A percentile compares a stretch with the other conserved stretches of the same genome.
These are phyloP conservation scores for Starmerella geochares DNA, from an alignment of 805 yeast genomes.

Conservation along the genomic window DNA sequence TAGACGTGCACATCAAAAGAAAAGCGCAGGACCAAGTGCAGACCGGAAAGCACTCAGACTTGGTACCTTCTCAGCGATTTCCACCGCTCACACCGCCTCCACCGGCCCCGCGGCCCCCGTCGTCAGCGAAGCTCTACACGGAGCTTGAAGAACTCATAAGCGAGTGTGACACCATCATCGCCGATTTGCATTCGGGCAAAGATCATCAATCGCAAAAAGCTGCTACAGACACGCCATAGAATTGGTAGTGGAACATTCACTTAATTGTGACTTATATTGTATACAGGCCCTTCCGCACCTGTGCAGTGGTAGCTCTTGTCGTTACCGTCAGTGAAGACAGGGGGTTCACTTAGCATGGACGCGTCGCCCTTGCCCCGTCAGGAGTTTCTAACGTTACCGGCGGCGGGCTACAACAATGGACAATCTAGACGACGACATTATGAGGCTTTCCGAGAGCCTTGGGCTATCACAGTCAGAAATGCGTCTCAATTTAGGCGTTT, in stretches of 20 bases:
- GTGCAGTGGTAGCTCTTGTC: no score
- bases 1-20: no score
- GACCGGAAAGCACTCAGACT: no score
- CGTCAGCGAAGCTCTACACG: background rate
- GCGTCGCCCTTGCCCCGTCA: slow-evolving; percentile 1
- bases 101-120: background rate
- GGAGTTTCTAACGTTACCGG: no score
- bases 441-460: background rate
- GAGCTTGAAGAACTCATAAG: background rate
- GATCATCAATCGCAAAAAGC: background rate
- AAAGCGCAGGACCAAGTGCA: no score
- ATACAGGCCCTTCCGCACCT: no score
- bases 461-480: slow-evolving; percentile 3
- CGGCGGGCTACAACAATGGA: background rate
- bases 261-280: no score
- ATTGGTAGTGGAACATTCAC: no score
- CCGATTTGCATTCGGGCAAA: background rate
- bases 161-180: background rate
- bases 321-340: no score
- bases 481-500: background rate
- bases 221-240: no score
- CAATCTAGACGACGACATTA: background rate
- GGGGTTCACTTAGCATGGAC: no score
- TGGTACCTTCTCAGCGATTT: no score
- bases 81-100: background rate